phyloP scores from a whole-genome alignment of 139 green algal species.

The Pycnococcus provasolii region DNA sequence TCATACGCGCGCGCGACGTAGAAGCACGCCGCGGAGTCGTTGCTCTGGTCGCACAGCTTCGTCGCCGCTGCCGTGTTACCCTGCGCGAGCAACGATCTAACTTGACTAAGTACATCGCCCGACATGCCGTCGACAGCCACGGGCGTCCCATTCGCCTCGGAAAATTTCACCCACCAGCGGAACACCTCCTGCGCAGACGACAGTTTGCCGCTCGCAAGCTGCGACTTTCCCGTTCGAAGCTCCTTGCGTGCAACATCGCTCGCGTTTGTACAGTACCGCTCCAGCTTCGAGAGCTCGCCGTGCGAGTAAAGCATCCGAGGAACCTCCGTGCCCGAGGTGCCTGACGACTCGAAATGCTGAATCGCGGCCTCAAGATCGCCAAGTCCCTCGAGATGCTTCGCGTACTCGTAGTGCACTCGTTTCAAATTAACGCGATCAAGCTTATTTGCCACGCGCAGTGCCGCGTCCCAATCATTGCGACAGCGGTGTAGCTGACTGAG shows the following conservation, averaged over 20 bases:
- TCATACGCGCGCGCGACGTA: constrained; percentile 64
- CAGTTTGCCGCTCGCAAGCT: neutral
- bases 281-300: constrained; percentile 40
- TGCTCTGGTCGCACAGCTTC: constrained; percentile 21
- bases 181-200: no score
- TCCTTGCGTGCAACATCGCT: constrained; percentile 28
- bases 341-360: constrained; percentile 45
- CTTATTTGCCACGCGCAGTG: constrained; percentile 52
- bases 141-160: no score
- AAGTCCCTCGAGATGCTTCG: constrained; percentile 39
- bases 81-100: constrained; percentile 9
- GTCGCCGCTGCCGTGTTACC: constrained; percentile 41
- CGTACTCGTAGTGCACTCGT: constrained; percentile 50
- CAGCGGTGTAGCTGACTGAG: constrained; percentile 46
- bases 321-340: constrained; percentile 39
- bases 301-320: constrained; percentile 56
- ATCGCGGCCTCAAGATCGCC: constrained; percentile 43
- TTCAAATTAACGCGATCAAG: constrained; percentile 61
- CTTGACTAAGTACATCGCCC: no score
- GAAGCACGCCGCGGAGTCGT: constrained; percentile 51
- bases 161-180: no score
- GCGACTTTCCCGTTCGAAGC: constrained; percentile 4
- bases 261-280: constrained; percentile 53
- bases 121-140: no score
- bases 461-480: constrained; percentile 55